Evolutionary conservation across 805 yeast genomes (phyloP).

Genomic region (Yarrowia sp.): DNA sequence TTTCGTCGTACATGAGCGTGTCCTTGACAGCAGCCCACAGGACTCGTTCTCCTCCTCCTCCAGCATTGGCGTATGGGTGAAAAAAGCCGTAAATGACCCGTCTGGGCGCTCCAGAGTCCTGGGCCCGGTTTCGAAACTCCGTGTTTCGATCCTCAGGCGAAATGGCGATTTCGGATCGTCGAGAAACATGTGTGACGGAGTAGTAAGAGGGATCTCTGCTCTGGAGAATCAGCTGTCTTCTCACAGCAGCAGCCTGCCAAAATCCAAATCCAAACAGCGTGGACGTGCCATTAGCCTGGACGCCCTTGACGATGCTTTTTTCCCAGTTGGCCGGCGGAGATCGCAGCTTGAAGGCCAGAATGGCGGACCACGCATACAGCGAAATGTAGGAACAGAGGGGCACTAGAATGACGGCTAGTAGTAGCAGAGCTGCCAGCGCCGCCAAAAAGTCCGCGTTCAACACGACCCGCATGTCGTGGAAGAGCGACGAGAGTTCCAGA

Average conservation of each 20-base stretch:
- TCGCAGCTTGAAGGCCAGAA: constrained; percentile 30
- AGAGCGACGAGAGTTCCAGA: background rate
- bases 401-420: constrained; percentile 25
- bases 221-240: constrained; percentile 43
- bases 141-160: constrained; percentile 15
- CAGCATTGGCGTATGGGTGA: constrained; percentile 94
- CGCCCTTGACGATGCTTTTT: constrained; percentile 32
- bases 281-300: constrained; percentile 29
- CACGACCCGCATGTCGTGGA: constrained; percentile 1
- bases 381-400: constrained; percentile 26
- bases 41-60: constrained; percentile 98
- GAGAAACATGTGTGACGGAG: constrained; percentile 31
- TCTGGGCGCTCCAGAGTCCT: constrained; percentile 37
- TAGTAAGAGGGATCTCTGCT: constrained; percentile 38
- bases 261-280: constrained; percentile 24
- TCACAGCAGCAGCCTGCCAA: constrained; percentile 39
- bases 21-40: constrained; percentile 88
- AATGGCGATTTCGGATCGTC: constrained; percentile 27
- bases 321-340: constrained; percentile 33
- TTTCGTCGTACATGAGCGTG: constrained; percentile 51
- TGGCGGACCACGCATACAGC: constrained; percentile 26
- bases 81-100: constrained; percentile 71
- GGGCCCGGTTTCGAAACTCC: constrained; percentile 27
- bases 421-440: constrained; percentile 17
- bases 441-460: constrained; percentile 21